Conservation (phyloP, 768 basidiomycete species). For the Tricholoma bakamatsutake region DNA sequence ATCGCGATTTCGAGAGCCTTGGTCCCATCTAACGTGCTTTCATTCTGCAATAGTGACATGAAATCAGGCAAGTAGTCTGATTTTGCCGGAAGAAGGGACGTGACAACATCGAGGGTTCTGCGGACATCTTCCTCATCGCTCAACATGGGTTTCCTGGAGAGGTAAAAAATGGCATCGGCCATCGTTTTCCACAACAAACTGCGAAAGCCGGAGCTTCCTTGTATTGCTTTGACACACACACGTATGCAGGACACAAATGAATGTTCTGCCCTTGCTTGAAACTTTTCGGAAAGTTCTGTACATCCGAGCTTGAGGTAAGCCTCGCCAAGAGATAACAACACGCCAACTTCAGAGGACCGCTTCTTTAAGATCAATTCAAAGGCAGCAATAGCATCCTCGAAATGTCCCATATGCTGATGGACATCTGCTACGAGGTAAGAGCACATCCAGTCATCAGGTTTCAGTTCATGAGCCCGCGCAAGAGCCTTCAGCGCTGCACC, state of each 20-base stretch:
- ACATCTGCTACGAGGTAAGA: slow-evolving; percentile 82
- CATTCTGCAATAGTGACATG: slow-evolving; percentile 24
- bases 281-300: slow-evolving; percentile 61
- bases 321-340: slow-evolving; percentile 65
- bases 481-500: slow-evolving; percentile 88
- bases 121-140: slow-evolving; percentile 36
- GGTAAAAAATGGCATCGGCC: slow-evolving; percentile 67
- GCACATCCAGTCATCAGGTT: slow-evolving; percentile 79
- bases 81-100: slow-evolving; percentile 33
- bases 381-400: slow-evolving; percentile 64
- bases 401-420: slow-evolving; percentile 69
- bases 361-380: slow-evolving; percentile 51
- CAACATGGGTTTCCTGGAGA: slow-evolving; percentile 51
- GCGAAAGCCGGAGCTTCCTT: slow-evolving; percentile 56
- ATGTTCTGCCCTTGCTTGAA: slow-evolving; percentile 63
- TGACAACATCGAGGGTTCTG: slow-evolving; percentile 26
- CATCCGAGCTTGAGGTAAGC: slow-evolving; percentile 68
- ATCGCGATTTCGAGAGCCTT: slow-evolving; percentile 47
- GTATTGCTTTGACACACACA: slow-evolving; percentile 42
- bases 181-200: slow-evolving; percentile 78
- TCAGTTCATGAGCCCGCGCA: slow-evolving; percentile 62
- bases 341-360: slow-evolving; percentile 65
- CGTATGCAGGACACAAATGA: slow-evolving; percentile 63
- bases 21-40: slow-evolving; percentile 21
- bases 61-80: slow-evolving; percentile 36